Conservation (phyloP, 371 early-diverging fungal species). For the Rhizopus sp. region DNA sequence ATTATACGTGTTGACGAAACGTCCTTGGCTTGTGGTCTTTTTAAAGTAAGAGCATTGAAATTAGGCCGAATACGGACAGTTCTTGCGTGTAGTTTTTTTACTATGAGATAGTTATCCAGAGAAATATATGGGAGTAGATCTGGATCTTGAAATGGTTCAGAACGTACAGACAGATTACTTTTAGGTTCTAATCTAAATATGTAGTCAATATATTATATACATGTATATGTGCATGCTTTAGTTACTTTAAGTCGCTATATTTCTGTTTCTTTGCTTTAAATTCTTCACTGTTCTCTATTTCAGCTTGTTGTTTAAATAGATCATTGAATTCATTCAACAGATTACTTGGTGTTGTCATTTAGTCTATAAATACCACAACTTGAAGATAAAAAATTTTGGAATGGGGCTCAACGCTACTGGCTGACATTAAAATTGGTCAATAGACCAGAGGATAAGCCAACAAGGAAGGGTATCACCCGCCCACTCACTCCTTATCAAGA, state of each 20-base stretch:
- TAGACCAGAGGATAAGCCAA: no score
- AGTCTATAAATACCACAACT: no score
- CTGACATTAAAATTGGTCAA: no score
- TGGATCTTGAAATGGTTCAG: constrained; percentile 28
- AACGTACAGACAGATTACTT: constrained; percentile 4
- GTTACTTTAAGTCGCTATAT: constrained; percentile 5
- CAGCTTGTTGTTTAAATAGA: constrained; percentile 9
- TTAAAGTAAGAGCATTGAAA: constrained; percentile 5
- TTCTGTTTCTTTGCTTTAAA: constrained; percentile 8
- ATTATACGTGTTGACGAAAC: constrained; percentile 28
- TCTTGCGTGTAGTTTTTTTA: background rate
- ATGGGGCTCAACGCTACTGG: no score
- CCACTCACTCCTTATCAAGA: no score
- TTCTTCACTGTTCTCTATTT: background rate
- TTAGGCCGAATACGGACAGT: constrained; percentile 8
- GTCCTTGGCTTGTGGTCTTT: constrained; percentile 47
- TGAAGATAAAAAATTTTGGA: no score
- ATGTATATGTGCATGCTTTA: background rate
- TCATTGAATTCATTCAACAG: constrained; percentile 5
- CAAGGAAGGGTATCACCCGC: no score
- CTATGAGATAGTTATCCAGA: background rate
- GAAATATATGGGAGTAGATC: constrained; percentile 15
- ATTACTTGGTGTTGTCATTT: constrained; percentile 5
- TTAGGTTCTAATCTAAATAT: constrained; percentile 1
- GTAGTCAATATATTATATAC: no score